Conservation (phyloP, 2,329 filamentous ascomycete genomes). For the Diaporthe australafricana region DNA sequence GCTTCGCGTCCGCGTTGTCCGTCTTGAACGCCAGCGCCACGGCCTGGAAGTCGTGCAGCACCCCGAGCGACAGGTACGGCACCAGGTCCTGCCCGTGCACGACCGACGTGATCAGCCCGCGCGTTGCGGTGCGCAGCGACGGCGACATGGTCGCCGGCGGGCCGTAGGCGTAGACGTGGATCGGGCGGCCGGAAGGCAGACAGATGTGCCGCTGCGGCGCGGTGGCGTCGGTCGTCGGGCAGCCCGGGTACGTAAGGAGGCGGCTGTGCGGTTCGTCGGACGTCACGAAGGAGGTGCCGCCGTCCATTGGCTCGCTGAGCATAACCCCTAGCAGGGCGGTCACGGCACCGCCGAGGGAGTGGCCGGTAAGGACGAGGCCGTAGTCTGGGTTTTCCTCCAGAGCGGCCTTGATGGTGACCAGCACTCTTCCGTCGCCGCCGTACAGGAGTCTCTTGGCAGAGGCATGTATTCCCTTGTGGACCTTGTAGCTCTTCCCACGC, state of each 20-base stretch:
- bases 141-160: slow-evolving; percentile 79
- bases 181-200: slow-evolving; percentile 75
- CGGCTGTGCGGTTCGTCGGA: slow-evolving; percentile 60
- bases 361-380: slow-evolving; percentile 75
- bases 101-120: slow-evolving; percentile 79
- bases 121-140: slow-evolving; percentile 75
- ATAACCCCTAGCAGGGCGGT: slow-evolving; percentile 78
- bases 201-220: slow-evolving; percentile 48
- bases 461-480: slow-evolving; percentile 81
- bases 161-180: slow-evolving; percentile 85
- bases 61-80: slow-evolving; percentile 77
- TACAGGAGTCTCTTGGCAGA: slow-evolving; percentile 76
- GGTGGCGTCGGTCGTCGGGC: slow-evolving; percentile 35
- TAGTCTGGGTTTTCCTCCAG: slow-evolving; percentile 76
- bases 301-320: slow-evolving; percentile 71
- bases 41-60: slow-evolving; percentile 80
- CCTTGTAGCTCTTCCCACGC: slow-evolving; percentile 74
- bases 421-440: slow-evolving; percentile 74
- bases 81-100: slow-evolving; percentile 81
- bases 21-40: slow-evolving; percentile 79
- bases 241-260: slow-evolving; percentile 44
- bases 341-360: slow-evolving; percentile 77
- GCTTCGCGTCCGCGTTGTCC: slow-evolving; percentile 75
- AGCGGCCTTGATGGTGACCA: slow-evolving; percentile 74
- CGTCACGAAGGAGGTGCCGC: slow-evolving; percentile 72